Evolutionary conservation across 495 filamentous ascomycete species (phyloP), one percentile per base, ranked within the genome.

Genomic region (Tuber microsphaerosporum): DNA sequence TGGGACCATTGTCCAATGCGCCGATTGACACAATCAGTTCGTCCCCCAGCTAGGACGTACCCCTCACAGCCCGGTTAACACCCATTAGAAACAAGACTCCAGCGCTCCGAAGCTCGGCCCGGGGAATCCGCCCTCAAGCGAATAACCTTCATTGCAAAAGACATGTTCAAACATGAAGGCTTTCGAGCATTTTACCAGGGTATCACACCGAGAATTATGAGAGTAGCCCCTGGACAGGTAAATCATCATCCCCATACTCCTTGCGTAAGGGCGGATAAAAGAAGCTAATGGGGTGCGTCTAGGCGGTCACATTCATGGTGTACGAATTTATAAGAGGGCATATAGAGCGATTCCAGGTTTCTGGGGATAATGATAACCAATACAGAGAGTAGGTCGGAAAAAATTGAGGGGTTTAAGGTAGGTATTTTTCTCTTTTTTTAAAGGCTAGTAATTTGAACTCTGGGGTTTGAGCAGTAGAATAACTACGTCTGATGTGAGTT

Each of bases 141-240:
- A 72, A 97, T 99, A 74, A 86, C 88, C 73, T 82, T 84, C 41
- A 98, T 99, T 79, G 89, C 91, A 61, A 88, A 87, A 74, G 93
- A 97, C 77, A 98, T 99, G 95, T 97, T 96, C 86, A 94, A 91
- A 91, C 91, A 94, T 84, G 95, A 99, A 84, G 95, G 95, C 17
- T 86, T 92, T 75, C 89, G 92, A 70, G 94, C 94, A 17, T 99
- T 99, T 87, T 99, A 97, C 87, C 97, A 97, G 89, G 95, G 95
- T 77, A 98, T 99, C 84, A 99, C 95, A 73, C 95, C 95, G 14
- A 88, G 95, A 76, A 92, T 99, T 77, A 98, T 98, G 94, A 89
- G 95, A 80, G 95, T 99, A 45, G 95, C 95, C 44, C 95, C 95
- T 20, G 95, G 95, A 71, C 95, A 99, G 86, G 96, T 81, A 74